These are phyloP conservation scores for Mariannaea elegans DNA, from an alignment of 2,329 filamentous ascomycete species.

Conservation along the genomic window DNA sequence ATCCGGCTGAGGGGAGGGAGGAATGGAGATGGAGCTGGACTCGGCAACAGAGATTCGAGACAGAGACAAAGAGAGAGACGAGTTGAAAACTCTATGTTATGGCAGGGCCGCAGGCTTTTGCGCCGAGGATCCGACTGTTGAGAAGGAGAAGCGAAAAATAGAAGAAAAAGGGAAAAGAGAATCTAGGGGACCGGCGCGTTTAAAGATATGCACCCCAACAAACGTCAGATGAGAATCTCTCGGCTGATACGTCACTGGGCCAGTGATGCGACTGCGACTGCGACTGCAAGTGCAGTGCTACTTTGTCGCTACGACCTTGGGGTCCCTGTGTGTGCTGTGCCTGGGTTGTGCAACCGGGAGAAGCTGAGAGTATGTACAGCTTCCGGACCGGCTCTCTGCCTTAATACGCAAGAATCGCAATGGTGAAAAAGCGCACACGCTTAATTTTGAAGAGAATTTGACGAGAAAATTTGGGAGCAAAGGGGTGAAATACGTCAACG, in stretches of 20 bases:
- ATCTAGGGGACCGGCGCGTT: not conserved
- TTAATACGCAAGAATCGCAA: not conserved
- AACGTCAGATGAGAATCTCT: constrained; percentile 11
- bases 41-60: not conserved
- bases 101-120: not conserved
- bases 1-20: constrained; percentile 38
- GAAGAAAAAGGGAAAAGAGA: not conserved
- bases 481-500: not conserved
- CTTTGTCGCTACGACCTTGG: too few species aligned
- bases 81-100: not conserved
- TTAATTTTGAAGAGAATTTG: too few species aligned
- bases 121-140: not conserved
- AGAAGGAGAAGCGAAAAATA: not conserved
- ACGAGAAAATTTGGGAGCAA: not conserved
- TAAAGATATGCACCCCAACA: constrained; percentile 7
- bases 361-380: not conserved
- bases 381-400: not conserved
- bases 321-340: too few species aligned
- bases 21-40: constrained; percentile 9
- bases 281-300: not conserved
- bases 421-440: not conserved
- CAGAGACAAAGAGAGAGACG: not conserved
- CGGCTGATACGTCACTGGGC: constrained; percentile 28
- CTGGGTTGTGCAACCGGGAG: not conserved
- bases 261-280: constrained; percentile 4